These are phyloP conservation scores for Solanum chacoense DNA, from an alignment of 305 asterid genomes.

Conservation along the genomic window DNA sequence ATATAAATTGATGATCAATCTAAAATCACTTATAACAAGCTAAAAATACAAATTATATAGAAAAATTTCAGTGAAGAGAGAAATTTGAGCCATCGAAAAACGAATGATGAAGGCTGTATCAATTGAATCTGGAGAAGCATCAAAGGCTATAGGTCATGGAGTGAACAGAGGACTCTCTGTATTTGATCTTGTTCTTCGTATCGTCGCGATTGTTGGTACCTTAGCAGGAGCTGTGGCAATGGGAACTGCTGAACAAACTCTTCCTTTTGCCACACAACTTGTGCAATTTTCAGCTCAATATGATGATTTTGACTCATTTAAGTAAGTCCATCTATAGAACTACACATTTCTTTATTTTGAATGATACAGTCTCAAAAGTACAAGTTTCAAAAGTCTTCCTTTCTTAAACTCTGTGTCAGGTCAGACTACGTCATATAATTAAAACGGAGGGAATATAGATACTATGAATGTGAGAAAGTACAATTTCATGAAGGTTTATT, in stretches of 20 bases:
- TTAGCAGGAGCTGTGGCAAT: conserved; percentile 15
- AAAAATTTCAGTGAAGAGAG: neutral
- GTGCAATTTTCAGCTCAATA: conserved; percentile 10
- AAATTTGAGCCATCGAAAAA: neutral
- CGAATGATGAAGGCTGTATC: conserved; percentile 7
- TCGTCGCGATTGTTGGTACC: conserved; percentile 11
- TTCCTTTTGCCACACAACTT: conserved; percentile 9
- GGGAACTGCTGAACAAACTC: conserved; percentile 17
- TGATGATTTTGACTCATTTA: conserved; percentile 9
- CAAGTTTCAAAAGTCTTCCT: neutral
- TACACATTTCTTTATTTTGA: neutral
- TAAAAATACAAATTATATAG: neutral
- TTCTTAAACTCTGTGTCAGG: neutral
- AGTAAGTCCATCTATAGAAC: neutral
- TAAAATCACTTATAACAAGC: neutral
- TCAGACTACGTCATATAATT: too few species aligned
- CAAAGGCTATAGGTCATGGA: neutral
- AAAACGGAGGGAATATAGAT: neutral
- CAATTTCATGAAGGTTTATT: neutral
- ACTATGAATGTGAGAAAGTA: neutral
- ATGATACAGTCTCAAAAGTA: too few species aligned
- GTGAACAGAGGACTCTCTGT: conserved; percentile 11
- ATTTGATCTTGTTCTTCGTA: conserved; percentile 14
- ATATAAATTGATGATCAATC: neutral
- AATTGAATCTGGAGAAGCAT: conserved; percentile 7